Evolutionary conservation across 2,329 filamentous ascomycete genomes (phyloP).

Genomic region (Colletotrichum chrysophilum): DNA sequence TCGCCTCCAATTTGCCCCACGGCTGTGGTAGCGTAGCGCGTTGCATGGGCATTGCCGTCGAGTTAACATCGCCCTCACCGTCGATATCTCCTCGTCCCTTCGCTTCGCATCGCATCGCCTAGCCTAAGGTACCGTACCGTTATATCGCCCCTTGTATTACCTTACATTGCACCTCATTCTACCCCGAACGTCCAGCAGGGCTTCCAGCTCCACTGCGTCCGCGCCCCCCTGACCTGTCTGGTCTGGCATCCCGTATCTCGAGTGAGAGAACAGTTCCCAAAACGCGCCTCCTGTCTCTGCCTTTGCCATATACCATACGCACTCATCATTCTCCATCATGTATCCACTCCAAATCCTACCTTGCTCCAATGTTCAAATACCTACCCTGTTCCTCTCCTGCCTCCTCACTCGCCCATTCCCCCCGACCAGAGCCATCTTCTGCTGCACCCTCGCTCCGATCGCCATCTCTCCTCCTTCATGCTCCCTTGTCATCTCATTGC

Average conservation of each 20-base stretch:
- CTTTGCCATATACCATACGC: slow-evolving; percentile 27
- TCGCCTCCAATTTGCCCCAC: slow-evolving; percentile 14
- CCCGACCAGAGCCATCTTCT: slow-evolving; percentile 8
- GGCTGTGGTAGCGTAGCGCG: slow-evolving; percentile 11
- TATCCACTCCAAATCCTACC: slow-evolving; percentile 40
- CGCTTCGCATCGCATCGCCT: slow-evolving; percentile 7
- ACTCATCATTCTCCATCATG: slow-evolving; percentile 28
- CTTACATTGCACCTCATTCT: slow-evolving; percentile 19
- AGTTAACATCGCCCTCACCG: not conserved
- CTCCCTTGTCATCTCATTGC: slow-evolving; percentile 20
- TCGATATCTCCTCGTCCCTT: not conserved
- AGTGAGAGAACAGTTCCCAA: slow-evolving; percentile 2
- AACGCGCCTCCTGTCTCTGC: slow-evolving; percentile 9
- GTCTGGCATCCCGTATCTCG: not conserved
- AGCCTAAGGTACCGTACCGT: slow-evolving; percentile 13
- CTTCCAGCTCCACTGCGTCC: slow-evolving; percentile 12
- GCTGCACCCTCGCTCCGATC: slow-evolving; percentile 28
- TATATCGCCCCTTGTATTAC: slow-evolving; percentile 19
- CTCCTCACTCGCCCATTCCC: slow-evolving; percentile 29
- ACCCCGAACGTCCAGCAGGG: slow-evolving; percentile 16
- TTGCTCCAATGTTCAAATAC: slow-evolving; percentile 37
- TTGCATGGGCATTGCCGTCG: slow-evolving; percentile 17
- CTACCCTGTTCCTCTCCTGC: slow-evolving; percentile 31
- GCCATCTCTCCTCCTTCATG: slow-evolving; percentile 21
- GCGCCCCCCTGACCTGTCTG: slow-evolving; percentile 2